Conservation (phyloP, 129 eudicot genomes). For the Gnaphalium uliginosum region DNA sequence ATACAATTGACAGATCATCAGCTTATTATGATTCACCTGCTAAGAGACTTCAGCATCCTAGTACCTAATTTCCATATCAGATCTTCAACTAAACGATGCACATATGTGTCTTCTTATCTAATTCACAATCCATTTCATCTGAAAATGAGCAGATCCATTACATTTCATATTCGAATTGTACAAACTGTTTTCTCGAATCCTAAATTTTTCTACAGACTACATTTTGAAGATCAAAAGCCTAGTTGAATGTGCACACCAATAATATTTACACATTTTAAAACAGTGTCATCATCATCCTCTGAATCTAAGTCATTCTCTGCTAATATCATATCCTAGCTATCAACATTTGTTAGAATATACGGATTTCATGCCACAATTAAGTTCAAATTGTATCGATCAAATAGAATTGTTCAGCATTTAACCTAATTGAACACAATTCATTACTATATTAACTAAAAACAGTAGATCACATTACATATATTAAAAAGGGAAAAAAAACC, state of each 20-base stretch:
- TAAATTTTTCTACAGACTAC: slow-evolving; percentile 8
- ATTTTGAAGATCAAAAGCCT: slow-evolving; percentile 28
- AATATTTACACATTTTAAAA: not conserved
- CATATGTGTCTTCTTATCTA: slow-evolving; percentile 5
- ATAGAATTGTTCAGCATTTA: not conserved
- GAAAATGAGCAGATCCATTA: slow-evolving; percentile 22
- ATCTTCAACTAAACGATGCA: no score
- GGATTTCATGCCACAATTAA: not conserved
- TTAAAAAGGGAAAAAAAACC: not conserved
- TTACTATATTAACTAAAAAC: slow-evolving; percentile 6
- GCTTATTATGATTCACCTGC: no score
- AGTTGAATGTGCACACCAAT: slow-evolving; percentile 1
- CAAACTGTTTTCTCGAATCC: not conserved
- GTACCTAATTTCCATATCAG: no score
- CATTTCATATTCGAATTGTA: not conserved
- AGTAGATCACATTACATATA: slow-evolving; percentile 20
- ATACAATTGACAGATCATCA: no score
- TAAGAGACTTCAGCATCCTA: no score
- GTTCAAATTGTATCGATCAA: slow-evolving; percentile 13
- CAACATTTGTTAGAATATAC: no score
- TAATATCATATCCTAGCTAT: no score
- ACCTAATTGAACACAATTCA: slow-evolving; percentile 5
- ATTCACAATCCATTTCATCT: slow-evolving; percentile 18
- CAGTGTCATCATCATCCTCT: slow-evolving; percentile 10
- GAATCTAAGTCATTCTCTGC: not conserved